Evolutionary conservation across 345 rosid genomes (phyloP).

Genomic region (Pistacia vera): DNA sequence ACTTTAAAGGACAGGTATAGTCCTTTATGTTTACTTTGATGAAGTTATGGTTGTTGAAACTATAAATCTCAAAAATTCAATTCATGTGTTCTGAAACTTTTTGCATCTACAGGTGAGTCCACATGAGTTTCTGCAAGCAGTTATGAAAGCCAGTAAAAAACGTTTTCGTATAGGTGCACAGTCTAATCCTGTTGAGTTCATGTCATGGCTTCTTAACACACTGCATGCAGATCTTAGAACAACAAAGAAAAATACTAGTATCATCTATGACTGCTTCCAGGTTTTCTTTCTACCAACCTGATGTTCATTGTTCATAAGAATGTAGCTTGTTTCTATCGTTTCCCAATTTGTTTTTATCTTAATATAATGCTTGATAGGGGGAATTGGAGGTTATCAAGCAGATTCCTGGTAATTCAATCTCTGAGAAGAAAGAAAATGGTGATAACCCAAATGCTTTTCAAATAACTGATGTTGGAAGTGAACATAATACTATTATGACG

Average conservation of each 20-base stretch:
- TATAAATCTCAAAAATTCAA: constrained; percentile 1
- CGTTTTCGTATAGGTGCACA: constrained; percentile 84
- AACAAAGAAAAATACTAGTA: constrained; percentile 66
- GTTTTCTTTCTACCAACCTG: constrained; percentile 31
- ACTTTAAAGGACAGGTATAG: constrained; percentile 91
- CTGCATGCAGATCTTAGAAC: constrained; percentile 73
- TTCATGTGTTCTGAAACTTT: constrained; percentile 13
- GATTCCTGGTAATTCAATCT: constrained; percentile 52
- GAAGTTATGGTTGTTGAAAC: constrained; percentile 14
- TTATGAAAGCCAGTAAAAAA: constrained; percentile 93
- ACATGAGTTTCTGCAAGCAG: constrained; percentile 97
- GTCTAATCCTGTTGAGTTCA: constrained; percentile 96
- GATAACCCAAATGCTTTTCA: constrained; percentile 33
- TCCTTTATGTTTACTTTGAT: constrained; percentile 1
- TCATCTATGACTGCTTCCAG: constrained; percentile 92
- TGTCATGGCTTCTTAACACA: constrained; percentile 97
- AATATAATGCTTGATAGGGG: constrained; percentile 48
- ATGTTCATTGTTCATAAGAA: background rate
- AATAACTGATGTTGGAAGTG: constrained; percentile 33
- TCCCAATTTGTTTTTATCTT: constrained; percentile 9
- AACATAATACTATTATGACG: constrained; percentile 23
- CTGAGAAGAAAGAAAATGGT: constrained; percentile 47
- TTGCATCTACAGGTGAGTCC: constrained; percentile 82
- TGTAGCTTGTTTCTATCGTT: background rate
- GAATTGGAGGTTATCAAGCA: constrained; percentile 88